Evolutionary conservation across 2,329 filamentous ascomycete species (phyloP).

Genomic region (Monilinia laxa): DNA sequence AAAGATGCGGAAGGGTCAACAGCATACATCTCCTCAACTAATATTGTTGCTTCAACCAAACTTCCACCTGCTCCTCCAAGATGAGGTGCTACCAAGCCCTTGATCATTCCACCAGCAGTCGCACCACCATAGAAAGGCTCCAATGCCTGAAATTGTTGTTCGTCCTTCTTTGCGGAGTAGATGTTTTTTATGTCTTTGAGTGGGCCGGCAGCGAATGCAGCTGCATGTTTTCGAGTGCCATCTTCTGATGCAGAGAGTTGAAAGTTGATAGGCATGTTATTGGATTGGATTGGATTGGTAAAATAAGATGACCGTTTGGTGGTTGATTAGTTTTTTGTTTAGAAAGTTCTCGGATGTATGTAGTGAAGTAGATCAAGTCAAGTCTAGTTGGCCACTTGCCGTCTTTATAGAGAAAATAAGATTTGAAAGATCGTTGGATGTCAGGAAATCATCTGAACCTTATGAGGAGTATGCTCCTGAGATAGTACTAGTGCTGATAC

Average conservation of each 20-base stretch:
- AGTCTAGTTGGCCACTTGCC: too few species aligned
- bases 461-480: not conserved
- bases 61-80: constrained; percentile 48
- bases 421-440: not conserved
- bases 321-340: not conserved
- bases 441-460: not conserved
- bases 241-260: constrained; percentile 37
- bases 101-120: constrained; percentile 48
- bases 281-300: not conserved
- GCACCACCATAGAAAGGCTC: constrained; percentile 48
- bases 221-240: constrained; percentile 36
- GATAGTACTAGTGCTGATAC: not conserved
- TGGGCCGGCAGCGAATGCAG: constrained; percentile 35
- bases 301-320: not conserved
- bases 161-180: constrained; percentile 35
- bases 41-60: constrained; percentile 50
- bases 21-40: constrained; percentile 54
- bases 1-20: constrained; percentile 51
- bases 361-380: too few species aligned
- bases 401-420: not conserved
- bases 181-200: constrained; percentile 34
- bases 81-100: constrained; percentile 47
- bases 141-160: constrained; percentile 49
- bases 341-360: not conserved
- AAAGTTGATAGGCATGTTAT: constrained; percentile 37